Percentiles rank a stretch among this genome's conserved stretches.
These are phyloP conservation scores for Neonectria faginata DNA, from an alignment of 2,329 filamentous ascomycete genomes.

Conservation along the genomic window DNA sequence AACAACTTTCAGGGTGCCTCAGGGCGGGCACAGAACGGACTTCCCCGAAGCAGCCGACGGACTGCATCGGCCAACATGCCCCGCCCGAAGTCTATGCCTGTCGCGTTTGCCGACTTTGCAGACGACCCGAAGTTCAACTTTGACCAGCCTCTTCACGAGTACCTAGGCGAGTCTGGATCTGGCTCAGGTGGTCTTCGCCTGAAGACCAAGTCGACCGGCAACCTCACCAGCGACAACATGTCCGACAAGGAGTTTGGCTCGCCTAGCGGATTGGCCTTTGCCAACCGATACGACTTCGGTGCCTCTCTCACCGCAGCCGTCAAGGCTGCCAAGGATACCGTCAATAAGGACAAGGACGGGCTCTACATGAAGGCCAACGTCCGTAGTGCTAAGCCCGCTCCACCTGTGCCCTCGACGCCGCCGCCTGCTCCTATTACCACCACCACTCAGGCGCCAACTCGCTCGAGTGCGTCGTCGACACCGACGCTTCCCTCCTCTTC, in stretches of 20 bases:
- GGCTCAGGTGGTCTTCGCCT: conserved; percentile 71
- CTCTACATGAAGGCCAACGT: conserved; percentile 67
- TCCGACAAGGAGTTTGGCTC: conserved; percentile 61
- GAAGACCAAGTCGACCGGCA: conserved; percentile 74
- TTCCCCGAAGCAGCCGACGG: conserved; percentile 76
- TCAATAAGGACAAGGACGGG: conserved; percentile 69
- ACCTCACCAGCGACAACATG: conserved; percentile 72
- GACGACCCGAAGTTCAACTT: conserved; percentile 69
- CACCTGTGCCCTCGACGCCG: conserved; percentile 44
- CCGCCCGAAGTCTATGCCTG: conserved; percentile 66
- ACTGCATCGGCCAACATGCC: conserved; percentile 55
- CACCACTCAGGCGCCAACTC: conserved; percentile 45
- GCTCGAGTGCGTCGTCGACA: conserved; percentile 62
- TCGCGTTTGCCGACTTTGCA: conserved; percentile 78
- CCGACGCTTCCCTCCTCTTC: conserved; percentile 81
- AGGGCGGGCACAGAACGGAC: conserved; percentile 62
- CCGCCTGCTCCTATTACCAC: conserved; percentile 28
- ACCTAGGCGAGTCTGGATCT: conserved; percentile 72
- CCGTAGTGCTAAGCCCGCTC: conserved; percentile 43
- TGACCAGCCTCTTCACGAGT: conserved; percentile 69
- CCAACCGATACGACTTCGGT: conserved; percentile 94
- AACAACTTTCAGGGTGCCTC: conserved; percentile 62
- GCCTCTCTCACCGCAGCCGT: conserved; percentile 90
- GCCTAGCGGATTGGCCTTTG: conserved; percentile 80
- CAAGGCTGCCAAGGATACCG: conserved; percentile 74